Conservation (phyloP, 75 land plant species). For the Selaginella tamariscina region DNA sequence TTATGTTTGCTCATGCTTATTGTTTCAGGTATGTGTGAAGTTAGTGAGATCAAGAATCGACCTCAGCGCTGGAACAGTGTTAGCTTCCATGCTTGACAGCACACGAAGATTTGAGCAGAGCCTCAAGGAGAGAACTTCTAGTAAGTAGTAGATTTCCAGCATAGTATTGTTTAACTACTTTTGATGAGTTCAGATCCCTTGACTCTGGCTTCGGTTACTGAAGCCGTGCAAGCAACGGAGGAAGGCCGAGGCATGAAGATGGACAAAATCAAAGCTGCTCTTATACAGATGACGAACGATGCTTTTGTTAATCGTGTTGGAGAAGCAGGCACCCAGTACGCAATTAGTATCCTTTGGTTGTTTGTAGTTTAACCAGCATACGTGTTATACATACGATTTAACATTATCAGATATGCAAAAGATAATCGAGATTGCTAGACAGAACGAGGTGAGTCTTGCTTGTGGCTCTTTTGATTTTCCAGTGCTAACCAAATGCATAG, state of each 20-base stretch:
- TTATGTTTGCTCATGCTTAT: too few species aligned
- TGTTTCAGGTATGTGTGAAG: conserved; percentile 43
- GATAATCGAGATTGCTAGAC: conserved; percentile 48
- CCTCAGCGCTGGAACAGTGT: conserved; percentile 39
- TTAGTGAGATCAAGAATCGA: conserved; percentile 38
- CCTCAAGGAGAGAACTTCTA: conserved; percentile 36
- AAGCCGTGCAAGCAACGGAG: conserved; percentile 46
- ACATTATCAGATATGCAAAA: conserved; percentile 38
- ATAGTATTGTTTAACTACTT: not conserved
- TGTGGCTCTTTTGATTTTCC: not conserved
- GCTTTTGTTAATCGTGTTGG: conserved; percentile 22
- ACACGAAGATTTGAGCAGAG: conserved; percentile 28
- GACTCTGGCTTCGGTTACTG: conserved; percentile 42
- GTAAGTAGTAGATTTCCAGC: conserved; percentile 33
- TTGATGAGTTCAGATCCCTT: conserved; percentile 52
- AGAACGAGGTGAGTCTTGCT: conserved; percentile 47
- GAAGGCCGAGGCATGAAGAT: conserved; percentile 52
- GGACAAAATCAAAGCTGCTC: conserved; percentile 48
- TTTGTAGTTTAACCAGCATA: not conserved
- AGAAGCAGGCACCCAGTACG: conserved; percentile 29
- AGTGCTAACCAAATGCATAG: not conserved
- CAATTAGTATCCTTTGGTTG: conserved; percentile 43
- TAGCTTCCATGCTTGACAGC: conserved; percentile 48
- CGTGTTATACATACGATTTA: too few species aligned
- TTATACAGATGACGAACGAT: conserved; percentile 41